Evolutionary conservation across 2,329 filamentous ascomycete species (phyloP), one percentile per base, ranked within the genome.

Genomic region (Colletotrichum lindemuthianum): DNA sequence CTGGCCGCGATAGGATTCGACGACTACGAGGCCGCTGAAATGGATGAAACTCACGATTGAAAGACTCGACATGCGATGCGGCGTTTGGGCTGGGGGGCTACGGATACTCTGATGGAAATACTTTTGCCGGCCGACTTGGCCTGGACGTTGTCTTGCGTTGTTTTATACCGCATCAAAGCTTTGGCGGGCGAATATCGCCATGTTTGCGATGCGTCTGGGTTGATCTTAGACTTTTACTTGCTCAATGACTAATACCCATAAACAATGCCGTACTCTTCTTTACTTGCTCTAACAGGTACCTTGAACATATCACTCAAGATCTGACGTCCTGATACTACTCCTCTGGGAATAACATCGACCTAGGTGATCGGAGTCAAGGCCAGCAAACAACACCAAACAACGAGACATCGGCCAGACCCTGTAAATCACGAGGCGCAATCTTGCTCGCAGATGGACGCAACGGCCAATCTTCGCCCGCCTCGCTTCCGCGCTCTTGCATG

Each of bases 1-100:
- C 48, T 66, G 2, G 63, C 63, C 1, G 48, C 53, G 7, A 66
- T 66, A 2, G 63, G 63, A 2, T 64, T 66, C 13, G 59, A 45
- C 2, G 32, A 65, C 8, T 8, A 49, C 24, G 12, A 34, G 15
- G 36, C 39, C 1, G 37, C 15, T 1, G 40, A 39, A 10, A 63
- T 63, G 58, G 52, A 57, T 11, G 49, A 63, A 41, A 48, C 47
- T 0, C 3, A 6, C 1, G 41, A 15, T 11, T 63, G 41, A 32
- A 13, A 7, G 10, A 15, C 11, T 39, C 2, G 51, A 15, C n/a
- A 34, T n/a, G 7, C 32, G 44, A 47, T 3, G 13, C 24, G 45
- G 55, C 55, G 53, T 58, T 58, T 40, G n/a, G 37, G 1, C 15
- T 1, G 36, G 54, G 33, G 12, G 45, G 45, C 16, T 33, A 34